Evolutionary conservation across 805 yeast genomes (phyloP).

Genomic region (Ogataea pignaliae): DNA sequence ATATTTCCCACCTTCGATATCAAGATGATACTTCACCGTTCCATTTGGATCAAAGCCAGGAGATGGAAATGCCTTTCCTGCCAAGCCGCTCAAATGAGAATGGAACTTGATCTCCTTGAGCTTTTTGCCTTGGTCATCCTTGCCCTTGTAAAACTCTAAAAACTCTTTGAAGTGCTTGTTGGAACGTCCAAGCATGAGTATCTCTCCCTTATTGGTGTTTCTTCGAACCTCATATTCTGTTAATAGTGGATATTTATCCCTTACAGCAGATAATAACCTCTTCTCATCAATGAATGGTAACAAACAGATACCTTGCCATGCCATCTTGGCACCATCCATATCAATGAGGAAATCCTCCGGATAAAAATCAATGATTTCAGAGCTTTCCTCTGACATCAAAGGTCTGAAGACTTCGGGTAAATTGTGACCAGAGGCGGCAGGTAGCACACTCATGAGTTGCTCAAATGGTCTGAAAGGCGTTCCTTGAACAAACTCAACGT

Average conservation of each 20-base stretch:
- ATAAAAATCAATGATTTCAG: conserved; percentile 86
- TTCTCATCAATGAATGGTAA: conserved; percentile 86
- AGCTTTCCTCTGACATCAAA: conserved; percentile 71
- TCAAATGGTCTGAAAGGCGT: conserved; percentile 87
- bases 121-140: conserved; percentile 4
- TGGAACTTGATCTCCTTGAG: conserved; percentile 36
- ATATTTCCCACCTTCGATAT: conserved; percentile 27
- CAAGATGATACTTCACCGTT: conserved; percentile 41
- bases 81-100: conserved; percentile 48
- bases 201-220: conserved; percentile 67
- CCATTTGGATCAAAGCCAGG: conserved; percentile 33
- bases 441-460: conserved; percentile 91
- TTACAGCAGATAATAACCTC: conserved; percentile 65
- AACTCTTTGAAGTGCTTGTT: conserved; percentile 47
- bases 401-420: conserved; percentile 78
- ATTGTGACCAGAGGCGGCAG: conserved; percentile 88
- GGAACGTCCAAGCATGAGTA: conserved; percentile 60
- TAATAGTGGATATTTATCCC: conserved; percentile 55
- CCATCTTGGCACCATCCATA: conserved; percentile 92
- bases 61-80: conserved; percentile 48
- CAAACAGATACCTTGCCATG: conserved; percentile 92
- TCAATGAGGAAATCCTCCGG: conserved; percentile 86
- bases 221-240: conserved; percentile 65
- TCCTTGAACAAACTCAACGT: conserved; percentile 59
- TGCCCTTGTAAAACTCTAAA: conserved; percentile 38